Evolutionary conservation across 768 basidiomycete species (phyloP).

Genomic region (Tricholoma saponaceum): DNA sequence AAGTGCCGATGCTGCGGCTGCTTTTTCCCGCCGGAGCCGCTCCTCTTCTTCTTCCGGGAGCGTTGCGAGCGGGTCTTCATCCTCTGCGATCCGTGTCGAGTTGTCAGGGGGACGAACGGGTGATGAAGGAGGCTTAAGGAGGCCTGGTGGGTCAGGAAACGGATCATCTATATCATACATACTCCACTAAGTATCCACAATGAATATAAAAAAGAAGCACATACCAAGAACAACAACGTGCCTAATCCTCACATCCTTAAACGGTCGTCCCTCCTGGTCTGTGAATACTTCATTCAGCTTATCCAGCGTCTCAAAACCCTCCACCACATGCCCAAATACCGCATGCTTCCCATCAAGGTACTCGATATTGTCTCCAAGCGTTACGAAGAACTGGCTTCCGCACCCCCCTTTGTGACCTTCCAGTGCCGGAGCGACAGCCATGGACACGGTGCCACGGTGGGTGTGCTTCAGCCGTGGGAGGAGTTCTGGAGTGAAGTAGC

Average conservation of each 20-base stretch:
- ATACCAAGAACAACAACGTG: conserved; percentile 94
- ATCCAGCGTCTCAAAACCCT: conserved; percentile 87
- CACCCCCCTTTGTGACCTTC: conserved; percentile 66
- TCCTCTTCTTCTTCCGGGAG: conserved; percentile 87
- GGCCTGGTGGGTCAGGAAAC: conserved; percentile 80
- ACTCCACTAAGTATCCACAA: not conserved
- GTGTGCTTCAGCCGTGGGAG: conserved; percentile 80
- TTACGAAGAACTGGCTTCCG: conserved; percentile 96
- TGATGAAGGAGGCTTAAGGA: conserved; percentile 67
- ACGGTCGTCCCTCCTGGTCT: conserved; percentile 84
- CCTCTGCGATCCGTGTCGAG: conserved; percentile 88
- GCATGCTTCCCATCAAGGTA: conserved; percentile 93
- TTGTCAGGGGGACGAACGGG: conserved; percentile 83
- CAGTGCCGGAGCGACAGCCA: conserved; percentile 89
- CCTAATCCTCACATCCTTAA: conserved; percentile 91
- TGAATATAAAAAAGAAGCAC: conserved; percentile 3
- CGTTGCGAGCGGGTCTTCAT: conserved; percentile 83
- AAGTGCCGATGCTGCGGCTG: conserved; percentile 88
- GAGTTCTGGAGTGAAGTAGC: conserved; percentile 88
- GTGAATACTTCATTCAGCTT: conserved; percentile 90
- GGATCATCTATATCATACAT: conserved; percentile 71
- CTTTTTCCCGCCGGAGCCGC: conserved; percentile 73
- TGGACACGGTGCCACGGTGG: conserved; percentile 85
- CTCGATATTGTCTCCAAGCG: conserved; percentile 84
- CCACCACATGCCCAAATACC: conserved; percentile 94